Evolutionary conservation across 106 monocot species (phyloP).

Genomic region (Acorus calamus): DNA sequence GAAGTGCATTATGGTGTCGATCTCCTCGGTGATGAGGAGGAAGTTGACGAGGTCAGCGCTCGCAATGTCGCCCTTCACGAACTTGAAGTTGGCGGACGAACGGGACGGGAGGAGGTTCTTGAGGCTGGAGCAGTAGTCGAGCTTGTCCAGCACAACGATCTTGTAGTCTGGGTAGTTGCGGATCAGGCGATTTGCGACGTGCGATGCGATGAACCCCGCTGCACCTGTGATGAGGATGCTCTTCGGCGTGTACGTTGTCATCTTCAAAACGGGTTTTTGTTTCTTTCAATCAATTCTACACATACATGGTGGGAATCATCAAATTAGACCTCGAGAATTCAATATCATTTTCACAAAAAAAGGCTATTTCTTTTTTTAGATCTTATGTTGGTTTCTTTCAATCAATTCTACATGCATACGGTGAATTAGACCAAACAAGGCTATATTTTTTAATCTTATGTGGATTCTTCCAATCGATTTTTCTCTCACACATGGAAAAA

Average conservation of each 20-base stretch:
- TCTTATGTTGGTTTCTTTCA: no score
- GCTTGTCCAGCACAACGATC: conserved; percentile 91
- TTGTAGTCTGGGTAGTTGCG: conserved; percentile 75
- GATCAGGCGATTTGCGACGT: conserved; percentile 72
- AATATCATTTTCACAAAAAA: no score
- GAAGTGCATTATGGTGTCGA: conserved; percentile 71
- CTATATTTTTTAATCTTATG: no score
- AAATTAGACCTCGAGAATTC: no score
- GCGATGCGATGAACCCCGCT: conserved; percentile 88
- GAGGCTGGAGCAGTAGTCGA: conserved; percentile 90
- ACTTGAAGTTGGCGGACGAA: conserved; percentile 66
- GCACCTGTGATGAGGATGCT: conserved; percentile 93
- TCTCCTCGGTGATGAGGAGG: conserved; percentile 54
- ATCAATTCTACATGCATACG: no score
- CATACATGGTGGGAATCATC: no score
- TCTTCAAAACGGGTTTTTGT: neutral
- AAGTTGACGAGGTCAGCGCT: conserved; percentile 89
- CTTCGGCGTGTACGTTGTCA: conserved; percentile 58
- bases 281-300: no score
- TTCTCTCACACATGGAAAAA: no score
- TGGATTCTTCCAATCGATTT: no score
- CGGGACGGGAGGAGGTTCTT: conserved; percentile 66
- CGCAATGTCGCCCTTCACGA: conserved; percentile 84
- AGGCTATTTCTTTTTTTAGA: no score
- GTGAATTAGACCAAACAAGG: no score